Percentiles rank a stretch among this genome's conserved stretches.
These are phyloP conservation scores for Meira nashicola DNA, from an alignment of 1,284 basidiomycete species.

Conservation along the genomic window DNA sequence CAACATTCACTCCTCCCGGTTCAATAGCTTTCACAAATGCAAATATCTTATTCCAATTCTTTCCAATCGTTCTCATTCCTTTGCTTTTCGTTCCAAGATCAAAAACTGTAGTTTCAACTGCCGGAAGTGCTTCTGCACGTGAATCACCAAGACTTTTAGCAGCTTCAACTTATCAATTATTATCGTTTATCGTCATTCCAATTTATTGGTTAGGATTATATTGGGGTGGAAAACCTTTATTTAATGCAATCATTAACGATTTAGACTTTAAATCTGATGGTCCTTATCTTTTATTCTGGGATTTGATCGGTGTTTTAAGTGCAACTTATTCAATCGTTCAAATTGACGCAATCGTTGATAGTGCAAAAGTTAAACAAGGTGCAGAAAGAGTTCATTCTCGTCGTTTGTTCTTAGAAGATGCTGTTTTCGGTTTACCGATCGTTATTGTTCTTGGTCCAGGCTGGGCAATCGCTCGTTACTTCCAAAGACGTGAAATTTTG, in stretches of 20 bases:
- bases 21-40: background rate
- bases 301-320: conserved; percentile 1
- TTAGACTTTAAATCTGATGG: background rate
- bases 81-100: conserved; percentile 1
- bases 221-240: background rate
- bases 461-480: conserved; percentile 2
- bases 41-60: conserved; percentile 10
- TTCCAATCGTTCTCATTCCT: conserved; percentile 3
- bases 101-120: background rate
- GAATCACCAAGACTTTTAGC: background rate
- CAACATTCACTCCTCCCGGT: background rate
- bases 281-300: conserved; percentile 1
- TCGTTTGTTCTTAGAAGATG: conserved; percentile 11
- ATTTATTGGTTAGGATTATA: conserved; percentile 4
- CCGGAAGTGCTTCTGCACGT: background rate
- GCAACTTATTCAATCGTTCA: background rate
- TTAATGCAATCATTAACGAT: background rate
- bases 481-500: conserved; percentile 7
- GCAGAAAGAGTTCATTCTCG: background rate
- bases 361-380: conserved; percentile 1
- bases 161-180: background rate
- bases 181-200: background rate
- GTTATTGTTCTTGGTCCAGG: background rate
- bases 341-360: conserved; percentile 11
- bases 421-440: background rate